A percentile compares a stretch with the other conserved stretches of the same genome.
These are phyloP conservation scores for Penicillium riverlandense DNA, from an alignment of 495 filamentous ascomycete species.

Conservation along the genomic window DNA sequence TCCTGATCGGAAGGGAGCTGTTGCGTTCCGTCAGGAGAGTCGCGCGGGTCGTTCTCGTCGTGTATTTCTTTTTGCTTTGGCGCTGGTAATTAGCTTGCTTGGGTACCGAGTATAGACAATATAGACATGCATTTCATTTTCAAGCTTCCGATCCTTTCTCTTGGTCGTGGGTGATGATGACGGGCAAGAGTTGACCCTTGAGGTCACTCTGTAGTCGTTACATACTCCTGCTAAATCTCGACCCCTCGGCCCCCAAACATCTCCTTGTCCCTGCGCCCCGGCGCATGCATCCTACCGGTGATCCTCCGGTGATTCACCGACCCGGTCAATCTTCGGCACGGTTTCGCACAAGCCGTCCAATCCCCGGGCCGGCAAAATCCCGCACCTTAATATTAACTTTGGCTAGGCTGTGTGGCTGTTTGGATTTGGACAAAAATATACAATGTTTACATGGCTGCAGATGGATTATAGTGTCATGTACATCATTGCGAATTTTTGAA, in stretches of 20 bases:
- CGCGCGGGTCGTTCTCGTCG: slow-evolving; percentile 33
- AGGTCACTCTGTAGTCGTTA: no score
- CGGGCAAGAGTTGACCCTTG: no score
- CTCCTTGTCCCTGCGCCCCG: no score
- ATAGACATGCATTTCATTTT: slow-evolving; percentile 4
- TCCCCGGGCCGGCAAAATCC: slow-evolving; percentile 14
- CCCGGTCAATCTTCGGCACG: slow-evolving; percentile 8
- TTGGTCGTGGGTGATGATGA: no score
- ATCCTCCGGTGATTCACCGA: slow-evolving; percentile 7
- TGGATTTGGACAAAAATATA: no score
- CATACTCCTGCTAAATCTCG: no score
- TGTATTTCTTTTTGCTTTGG: slow-evolving; percentile 49
- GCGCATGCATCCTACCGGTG: no score
- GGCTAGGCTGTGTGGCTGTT: no score
- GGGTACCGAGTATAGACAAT: slow-evolving; percentile 11
- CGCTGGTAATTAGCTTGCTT: slow-evolving; percentile 29
- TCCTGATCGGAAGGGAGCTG: slow-evolving; percentile 17
- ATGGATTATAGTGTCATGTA: no score
- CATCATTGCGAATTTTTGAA: no score
- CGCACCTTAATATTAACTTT: neutral
- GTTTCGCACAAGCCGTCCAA: slow-evolving; percentile 11
- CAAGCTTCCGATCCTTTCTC: neutral
- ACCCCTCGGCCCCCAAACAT: no score
- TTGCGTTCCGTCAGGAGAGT: slow-evolving; percentile 28
- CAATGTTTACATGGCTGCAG: no score